phyloP scores from a whole-genome alignment of 129 eudicot genomes.

The Escallonia herrerae region DNA sequence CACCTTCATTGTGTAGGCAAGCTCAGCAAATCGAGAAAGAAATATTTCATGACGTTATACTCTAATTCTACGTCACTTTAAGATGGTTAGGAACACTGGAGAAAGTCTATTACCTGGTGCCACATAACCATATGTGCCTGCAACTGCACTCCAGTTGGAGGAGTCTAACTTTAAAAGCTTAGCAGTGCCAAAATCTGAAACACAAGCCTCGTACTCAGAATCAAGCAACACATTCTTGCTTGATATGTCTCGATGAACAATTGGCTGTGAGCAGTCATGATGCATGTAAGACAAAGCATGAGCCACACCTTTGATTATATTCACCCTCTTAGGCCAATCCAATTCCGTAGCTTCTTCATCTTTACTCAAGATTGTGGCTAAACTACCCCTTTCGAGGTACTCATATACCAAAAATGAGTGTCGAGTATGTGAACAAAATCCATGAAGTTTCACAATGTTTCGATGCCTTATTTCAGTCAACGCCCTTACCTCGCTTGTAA shows the following conservation, averaged over 20 bases:
- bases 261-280: conserved; percentile 27
- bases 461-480: conserved; percentile 22
- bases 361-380: conserved; percentile 6
- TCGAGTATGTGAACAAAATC: conserved; percentile 28
- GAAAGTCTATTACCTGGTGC: conserved; percentile 26
- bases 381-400: conserved; percentile 17
- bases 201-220: conserved; percentile 13
- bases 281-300: conserved; percentile 40
- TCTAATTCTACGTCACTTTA: no score
- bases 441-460: conserved; percentile 33
- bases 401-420: conserved; percentile 26
- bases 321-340: conserved; percentile 29
- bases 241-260: conserved; percentile 39
- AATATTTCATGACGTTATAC: no score
- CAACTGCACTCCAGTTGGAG: conserved; percentile 27
- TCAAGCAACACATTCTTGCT: conserved; percentile 38
- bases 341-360: conserved; percentile 11
- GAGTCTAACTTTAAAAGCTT: conserved; percentile 25
- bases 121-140: conserved; percentile 34
- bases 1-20: conserved; percentile 20
- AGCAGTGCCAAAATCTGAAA: conserved; percentile 39
- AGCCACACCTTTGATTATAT: conserved; percentile 25
- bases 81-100: no score
- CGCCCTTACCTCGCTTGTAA: neutral
- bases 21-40: conserved; percentile 7